phyloP scores from a whole-genome alignment of 192 early-diverging fungal genomes.

The Entomortierella parvispora region DNA sequence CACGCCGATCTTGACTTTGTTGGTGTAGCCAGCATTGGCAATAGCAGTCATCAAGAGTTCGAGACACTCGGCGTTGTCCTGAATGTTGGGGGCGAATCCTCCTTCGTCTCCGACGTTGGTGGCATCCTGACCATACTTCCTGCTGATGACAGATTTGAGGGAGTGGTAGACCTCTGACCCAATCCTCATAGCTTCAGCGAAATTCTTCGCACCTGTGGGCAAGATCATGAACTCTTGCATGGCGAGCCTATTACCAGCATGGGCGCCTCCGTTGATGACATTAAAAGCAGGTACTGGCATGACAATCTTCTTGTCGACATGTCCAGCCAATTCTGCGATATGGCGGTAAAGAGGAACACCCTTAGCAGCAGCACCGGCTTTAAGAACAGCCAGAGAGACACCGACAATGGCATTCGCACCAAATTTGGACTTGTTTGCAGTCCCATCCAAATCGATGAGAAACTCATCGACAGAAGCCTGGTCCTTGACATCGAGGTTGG shows the following conservation, averaged over 20 bases:
- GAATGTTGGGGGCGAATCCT: slow-evolving; percentile 99
- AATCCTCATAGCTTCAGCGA: slow-evolving; percentile 97
- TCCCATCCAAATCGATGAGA: slow-evolving; percentile 92
- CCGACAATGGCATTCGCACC: slow-evolving; percentile 99
- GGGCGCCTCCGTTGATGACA: slow-evolving; percentile 99
- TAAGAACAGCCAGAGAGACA: slow-evolving; percentile 94
- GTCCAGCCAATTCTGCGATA: slow-evolving; percentile 88
- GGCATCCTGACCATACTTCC: too few relatives aligned
- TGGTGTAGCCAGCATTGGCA: slow-evolving; percentile 93
- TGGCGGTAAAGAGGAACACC: slow-evolving; percentile 95
- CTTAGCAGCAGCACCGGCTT: slow-evolving; percentile 96
- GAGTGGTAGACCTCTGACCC: slow-evolving; percentile 98
- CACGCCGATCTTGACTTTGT: too few relatives aligned
- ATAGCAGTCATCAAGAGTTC: slow-evolving; percentile 92
- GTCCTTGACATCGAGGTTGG: slow-evolving; percentile 85
- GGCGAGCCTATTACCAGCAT: slow-evolving; percentile 99
- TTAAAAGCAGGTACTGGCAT: slow-evolving; percentile 98
- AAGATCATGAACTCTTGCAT: slow-evolving; percentile 99
- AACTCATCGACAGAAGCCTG: slow-evolving; percentile 93
- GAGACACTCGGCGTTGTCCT: slow-evolving; percentile 96
- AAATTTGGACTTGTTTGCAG: slow-evolving; percentile 93
- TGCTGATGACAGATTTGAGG: slow-evolving; percentile 97
- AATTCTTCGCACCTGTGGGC: slow-evolving; percentile 92
- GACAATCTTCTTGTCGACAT: slow-evolving; percentile 83
- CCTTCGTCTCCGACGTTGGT: slow-evolving; percentile 99